Percentiles rank a stretch among this genome's conserved stretches.
These are phyloP conservation scores for Persicaria maculosa DNA, from an alignment of 148 eudicot species.

Conservation along the genomic window DNA sequence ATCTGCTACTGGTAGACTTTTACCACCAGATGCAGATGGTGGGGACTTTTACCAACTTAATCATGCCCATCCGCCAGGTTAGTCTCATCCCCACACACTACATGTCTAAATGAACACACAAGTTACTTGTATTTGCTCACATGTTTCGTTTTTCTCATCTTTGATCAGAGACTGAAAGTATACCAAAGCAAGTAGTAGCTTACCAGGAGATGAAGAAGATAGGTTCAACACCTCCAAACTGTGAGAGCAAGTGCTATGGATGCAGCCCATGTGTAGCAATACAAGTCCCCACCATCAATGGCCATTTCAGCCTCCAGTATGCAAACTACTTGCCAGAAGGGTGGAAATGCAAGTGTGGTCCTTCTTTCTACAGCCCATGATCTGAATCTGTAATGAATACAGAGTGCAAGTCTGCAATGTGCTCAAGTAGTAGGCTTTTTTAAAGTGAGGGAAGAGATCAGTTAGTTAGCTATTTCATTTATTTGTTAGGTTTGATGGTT, in stretches of 20 bases:
- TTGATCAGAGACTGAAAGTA: conserved; percentile 1
- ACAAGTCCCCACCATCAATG: conserved; percentile 61
- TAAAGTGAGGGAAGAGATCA: neutral
- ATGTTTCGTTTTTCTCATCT: neutral
- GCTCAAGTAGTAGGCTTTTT: neutral
- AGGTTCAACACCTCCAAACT: conserved; percentile 90
- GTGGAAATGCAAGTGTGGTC: conserved; percentile 98
- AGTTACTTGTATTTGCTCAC: neutral
- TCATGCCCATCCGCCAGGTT: conserved; percentile 8
- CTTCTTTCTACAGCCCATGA: conserved; percentile 51
- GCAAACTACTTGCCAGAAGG: conserved; percentile 83
- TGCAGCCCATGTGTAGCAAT: conserved; percentile 79
- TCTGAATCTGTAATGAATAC: neutral
- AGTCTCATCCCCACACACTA: neutral
- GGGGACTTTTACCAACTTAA: neutral
- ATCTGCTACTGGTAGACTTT: conserved; percentile 43
- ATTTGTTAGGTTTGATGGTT: neutral
- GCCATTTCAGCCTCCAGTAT: conserved; percentile 41
- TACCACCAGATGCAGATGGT: conserved; percentile 27
- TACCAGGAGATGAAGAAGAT: conserved; percentile 28
- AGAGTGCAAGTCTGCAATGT: neutral
- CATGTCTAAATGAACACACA: neutral
- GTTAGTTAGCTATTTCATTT: neutral
- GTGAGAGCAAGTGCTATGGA: conserved; percentile 73
- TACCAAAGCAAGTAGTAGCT: neutral